Conservation (phyloP, 495 filamentous ascomycete species). For the Eremomyces bilateralis region DNA sequence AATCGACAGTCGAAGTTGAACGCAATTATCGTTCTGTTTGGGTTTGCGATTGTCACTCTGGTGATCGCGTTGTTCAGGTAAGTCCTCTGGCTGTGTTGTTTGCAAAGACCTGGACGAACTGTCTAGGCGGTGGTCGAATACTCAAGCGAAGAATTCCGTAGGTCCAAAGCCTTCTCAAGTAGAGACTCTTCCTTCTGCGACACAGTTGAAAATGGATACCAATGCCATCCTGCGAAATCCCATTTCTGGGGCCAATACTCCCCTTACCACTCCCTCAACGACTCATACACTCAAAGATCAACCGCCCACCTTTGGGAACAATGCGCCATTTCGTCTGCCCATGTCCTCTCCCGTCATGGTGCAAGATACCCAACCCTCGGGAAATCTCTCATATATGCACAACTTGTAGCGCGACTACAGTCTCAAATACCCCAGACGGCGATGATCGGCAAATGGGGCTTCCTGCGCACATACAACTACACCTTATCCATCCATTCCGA, state of each 20-base stretch:
- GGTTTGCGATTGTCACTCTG: no score
- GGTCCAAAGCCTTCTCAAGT: no score
- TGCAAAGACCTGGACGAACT: no score
- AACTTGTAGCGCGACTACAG: conserved; percentile 31
- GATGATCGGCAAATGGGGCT: conserved; percentile 36
- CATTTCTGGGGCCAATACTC: conserved; percentile 77
- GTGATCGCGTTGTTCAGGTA: no score
- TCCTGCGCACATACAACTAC: conserved; percentile 49
- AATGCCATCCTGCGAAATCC: conserved; percentile 34
- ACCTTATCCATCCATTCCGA: conserved; percentile 52
- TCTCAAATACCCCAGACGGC: conserved; percentile 24
- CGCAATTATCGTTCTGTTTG: no score
- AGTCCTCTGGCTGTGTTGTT: no score
- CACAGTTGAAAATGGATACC: conserved; percentile 36
- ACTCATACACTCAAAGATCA: conserved; percentile 42
- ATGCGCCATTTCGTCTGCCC: conserved; percentile 56
- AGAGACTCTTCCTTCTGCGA: no score
- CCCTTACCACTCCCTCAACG: conserved; percentile 55
- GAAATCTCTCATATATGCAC: conserved; percentile 25
- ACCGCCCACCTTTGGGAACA: conserved; percentile 30
- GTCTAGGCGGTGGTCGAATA: no score
- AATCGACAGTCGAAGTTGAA: no score
- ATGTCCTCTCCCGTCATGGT: conserved; percentile 66
- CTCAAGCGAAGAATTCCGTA: no score
- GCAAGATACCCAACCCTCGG: conserved; percentile 49